These are phyloP conservation scores for Pyrus hybrid DNA, from an alignment of 331 rosid species.

Conservation along the genomic window DNA sequence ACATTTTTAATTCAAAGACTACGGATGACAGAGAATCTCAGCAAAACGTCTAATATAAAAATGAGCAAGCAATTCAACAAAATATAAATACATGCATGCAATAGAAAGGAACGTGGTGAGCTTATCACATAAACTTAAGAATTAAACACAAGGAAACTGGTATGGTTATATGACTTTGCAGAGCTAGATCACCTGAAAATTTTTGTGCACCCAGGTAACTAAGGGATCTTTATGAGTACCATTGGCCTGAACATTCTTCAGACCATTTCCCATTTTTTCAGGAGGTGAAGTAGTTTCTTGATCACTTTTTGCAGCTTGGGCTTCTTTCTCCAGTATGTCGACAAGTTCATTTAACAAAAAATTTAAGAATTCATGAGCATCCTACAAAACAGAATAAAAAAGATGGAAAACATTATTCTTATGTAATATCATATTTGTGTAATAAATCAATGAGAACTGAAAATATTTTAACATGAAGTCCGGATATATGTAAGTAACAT, in stretches of 20 bases:
- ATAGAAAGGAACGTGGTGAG: background rate
- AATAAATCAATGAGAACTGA: background rate
- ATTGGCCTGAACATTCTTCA: constrained; percentile 55
- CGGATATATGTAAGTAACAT: background rate
- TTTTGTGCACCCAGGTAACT: constrained; percentile 98
- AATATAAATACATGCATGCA: background rate
- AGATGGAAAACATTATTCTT: background rate
- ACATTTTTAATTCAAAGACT: background rate
- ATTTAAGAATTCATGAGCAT: constrained; percentile 98
- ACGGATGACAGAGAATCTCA: background rate
- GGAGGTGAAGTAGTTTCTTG: constrained; percentile 66
- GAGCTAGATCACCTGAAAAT: constrained; percentile 79
- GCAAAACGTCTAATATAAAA: background rate
- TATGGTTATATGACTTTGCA: constrained; percentile 9
- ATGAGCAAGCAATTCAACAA: background rate
- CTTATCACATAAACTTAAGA: background rate
- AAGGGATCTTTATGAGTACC: constrained; percentile 78
- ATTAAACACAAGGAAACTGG: background rate
- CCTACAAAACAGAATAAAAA: constrained; percentile 45
- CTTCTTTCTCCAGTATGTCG: constrained; percentile 96
- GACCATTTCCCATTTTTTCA: constrained; percentile 63
- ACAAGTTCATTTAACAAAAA: constrained; percentile 96
- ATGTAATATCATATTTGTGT: background rate
- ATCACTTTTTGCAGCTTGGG: constrained; percentile 68
- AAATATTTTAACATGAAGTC: background rate